phyloP scores from a whole-genome alignment of 2,329 filamentous ascomycete species.

The Aspergillus calidoustus region DNA sequence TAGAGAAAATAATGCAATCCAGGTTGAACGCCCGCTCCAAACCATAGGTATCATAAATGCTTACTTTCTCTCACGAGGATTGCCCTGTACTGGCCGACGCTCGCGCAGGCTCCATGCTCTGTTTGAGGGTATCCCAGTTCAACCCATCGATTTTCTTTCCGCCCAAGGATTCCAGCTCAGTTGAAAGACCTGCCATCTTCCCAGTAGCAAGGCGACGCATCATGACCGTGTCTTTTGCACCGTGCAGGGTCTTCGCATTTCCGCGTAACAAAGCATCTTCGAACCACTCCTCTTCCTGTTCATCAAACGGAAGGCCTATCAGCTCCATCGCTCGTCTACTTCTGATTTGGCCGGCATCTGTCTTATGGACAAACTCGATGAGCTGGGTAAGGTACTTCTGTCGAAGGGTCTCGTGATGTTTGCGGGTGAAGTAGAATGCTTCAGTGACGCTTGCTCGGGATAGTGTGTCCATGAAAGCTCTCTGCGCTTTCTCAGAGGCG shows the following conservation, averaged over 20 bases:
- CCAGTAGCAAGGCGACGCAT: constrained; percentile 74
- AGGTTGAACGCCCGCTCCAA: constrained; percentile 24
- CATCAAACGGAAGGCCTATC: constrained; percentile 72
- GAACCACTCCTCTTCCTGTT: constrained; percentile 74
- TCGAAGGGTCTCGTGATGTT: constrained; percentile 65
- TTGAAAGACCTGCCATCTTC: constrained; percentile 43
- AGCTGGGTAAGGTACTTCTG: constrained; percentile 70
- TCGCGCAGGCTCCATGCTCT: constrained; percentile 38
- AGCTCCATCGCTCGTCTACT: constrained; percentile 69
- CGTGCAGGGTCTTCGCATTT: constrained; percentile 66
- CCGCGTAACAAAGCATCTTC: constrained; percentile 69
- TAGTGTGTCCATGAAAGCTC: constrained; percentile 71
- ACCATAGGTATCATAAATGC: constrained; percentile 19
- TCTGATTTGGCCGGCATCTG: constrained; percentile 42
- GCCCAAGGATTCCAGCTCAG: constrained; percentile 42
- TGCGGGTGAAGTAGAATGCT: constrained; percentile 73
- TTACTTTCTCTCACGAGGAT: constrained; percentile 9
- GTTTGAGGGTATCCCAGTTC: constrained; percentile 56
- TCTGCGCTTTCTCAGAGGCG: constrained; percentile 64
- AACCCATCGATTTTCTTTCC: constrained; percentile 55
- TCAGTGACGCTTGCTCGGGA: constrained; percentile 70
- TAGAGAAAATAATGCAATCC: background rate
- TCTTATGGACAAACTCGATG: constrained; percentile 61
- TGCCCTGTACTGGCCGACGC: constrained; percentile 20
- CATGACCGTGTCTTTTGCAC: constrained; percentile 73